phyloP scores from a whole-genome alignment of 768 basidiomycete genomes.

The Boletus rubroflammeus region DNA sequence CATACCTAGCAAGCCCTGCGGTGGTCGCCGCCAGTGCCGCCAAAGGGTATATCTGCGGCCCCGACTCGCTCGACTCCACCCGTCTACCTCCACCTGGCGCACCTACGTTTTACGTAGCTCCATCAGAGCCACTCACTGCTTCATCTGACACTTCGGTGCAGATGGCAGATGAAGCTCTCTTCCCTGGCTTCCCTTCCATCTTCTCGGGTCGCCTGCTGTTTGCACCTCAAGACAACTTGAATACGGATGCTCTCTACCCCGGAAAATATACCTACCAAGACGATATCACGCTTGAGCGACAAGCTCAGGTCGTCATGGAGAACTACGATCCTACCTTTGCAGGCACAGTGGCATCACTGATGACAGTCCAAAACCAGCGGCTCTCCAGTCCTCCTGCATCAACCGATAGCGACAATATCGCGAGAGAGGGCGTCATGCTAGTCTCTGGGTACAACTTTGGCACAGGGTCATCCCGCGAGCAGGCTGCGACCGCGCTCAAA shows the following conservation, averaged over 20 bases:
- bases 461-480: constrained; percentile 96
- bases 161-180: constrained; percentile 54
- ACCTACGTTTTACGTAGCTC: constrained; percentile 56
- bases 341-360: constrained; percentile 53
- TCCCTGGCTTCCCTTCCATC: constrained; percentile 75
- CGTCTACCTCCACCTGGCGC: constrained; percentile 47
- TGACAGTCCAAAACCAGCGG: constrained; percentile 21
- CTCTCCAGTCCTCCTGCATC: constrained; percentile 18
- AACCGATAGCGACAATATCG: constrained; percentile 14
- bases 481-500: constrained; percentile 96
- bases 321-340: constrained; percentile 95
- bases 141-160: constrained; percentile 27
- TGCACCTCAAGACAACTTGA: constrained; percentile 93
- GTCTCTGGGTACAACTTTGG: constrained; percentile 98
- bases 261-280: constrained; percentile 99
- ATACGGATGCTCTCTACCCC: constrained; percentile 98
- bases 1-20: constrained; percentile 94
- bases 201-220: constrained; percentile 90
- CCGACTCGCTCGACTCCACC: constrained; percentile 58
- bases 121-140: constrained; percentile 28
- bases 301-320: constrained; percentile 98
- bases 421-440: constrained; percentile 68
- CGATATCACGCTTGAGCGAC: constrained; percentile 91
- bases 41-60: constrained; percentile 86
- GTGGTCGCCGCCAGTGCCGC: constrained; percentile 96